Percentiles rank a stretch among this genome's conserved stretches.
Evolutionary conservation across 2,329 filamentous ascomycete genomes (phyloP).

Genomic region (Cytospora chrysosperma): DNA sequence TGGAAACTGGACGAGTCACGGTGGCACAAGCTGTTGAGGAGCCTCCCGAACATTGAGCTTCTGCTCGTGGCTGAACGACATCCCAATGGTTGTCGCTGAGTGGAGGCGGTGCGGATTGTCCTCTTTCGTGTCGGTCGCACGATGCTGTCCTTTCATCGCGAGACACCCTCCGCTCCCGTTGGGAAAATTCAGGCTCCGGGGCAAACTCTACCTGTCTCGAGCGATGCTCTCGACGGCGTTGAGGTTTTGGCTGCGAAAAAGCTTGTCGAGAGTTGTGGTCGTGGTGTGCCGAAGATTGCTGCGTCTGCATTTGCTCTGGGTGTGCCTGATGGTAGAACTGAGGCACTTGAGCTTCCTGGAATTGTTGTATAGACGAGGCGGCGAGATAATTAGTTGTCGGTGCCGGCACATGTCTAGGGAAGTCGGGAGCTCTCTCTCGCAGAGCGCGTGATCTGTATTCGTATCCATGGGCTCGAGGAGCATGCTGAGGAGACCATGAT

Average conservation of each 20-base stretch:
- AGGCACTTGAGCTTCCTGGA: slow-evolving; percentile 12
- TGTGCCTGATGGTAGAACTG: slow-evolving; percentile 23
- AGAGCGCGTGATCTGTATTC: slow-evolving; percentile 48
- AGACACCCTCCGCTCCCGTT: slow-evolving; percentile 28
- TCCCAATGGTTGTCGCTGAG: slow-evolving; percentile 50
- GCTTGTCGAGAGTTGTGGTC: slow-evolving; percentile 14
- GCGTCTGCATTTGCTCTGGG: slow-evolving; percentile 23
- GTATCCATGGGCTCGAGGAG: slow-evolving; percentile 44
- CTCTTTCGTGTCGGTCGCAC: slow-evolving; percentile 39
- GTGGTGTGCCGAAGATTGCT: slow-evolving; percentile 25
- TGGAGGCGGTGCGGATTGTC: slow-evolving; percentile 49
- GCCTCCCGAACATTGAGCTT: slow-evolving; percentile 32
- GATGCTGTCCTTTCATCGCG: slow-evolving; percentile 22
- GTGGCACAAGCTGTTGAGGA: slow-evolving; percentile 24
- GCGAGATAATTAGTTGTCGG: slow-evolving; percentile 46
- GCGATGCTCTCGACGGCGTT: slow-evolving; percentile 21
- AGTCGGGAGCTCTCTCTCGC: slow-evolving; percentile 41
- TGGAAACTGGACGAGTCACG: slow-evolving; percentile 24
- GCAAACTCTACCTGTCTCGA: slow-evolving; percentile 25
- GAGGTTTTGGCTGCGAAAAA: slow-evolving; percentile 12
- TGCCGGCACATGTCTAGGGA: slow-evolving; percentile 47
- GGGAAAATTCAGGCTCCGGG: slow-evolving; percentile 13
- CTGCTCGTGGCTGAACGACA: slow-evolving; percentile 32
- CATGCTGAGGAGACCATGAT: slow-evolving; percentile 46
- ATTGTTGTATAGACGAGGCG: slow-evolving; percentile 24